Conservation (phyloP, 192 early-diverging fungal genomes). For the Backusella luteola region DNA sequence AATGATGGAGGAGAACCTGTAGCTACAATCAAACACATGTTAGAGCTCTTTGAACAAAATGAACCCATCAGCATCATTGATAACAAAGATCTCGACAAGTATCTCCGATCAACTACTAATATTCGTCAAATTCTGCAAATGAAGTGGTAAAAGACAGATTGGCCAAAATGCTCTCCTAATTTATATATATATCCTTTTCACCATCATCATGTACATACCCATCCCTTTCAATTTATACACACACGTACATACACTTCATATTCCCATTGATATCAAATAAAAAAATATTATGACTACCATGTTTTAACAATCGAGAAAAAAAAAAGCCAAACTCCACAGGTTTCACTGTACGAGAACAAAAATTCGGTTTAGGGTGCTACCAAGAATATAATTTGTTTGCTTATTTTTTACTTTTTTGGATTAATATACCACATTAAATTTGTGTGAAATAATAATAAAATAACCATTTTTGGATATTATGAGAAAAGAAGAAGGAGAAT, state of each 20-base stretch:
- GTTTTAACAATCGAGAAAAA: too few species aligned
- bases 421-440: not conserved
- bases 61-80: conserved; percentile 10
- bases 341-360: not conserved
- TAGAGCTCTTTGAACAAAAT: conserved; percentile 10
- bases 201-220: too few species aligned
- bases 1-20: conserved; percentile 11
- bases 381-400: not conserved
- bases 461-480: not conserved
- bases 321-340: too few species aligned
- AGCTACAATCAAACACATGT: not conserved
- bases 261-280: too few species aligned
- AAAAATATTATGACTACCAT: too few species aligned
- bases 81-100: conserved; percentile 8
- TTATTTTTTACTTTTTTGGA: not conserved
- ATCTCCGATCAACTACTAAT: conserved; percentile 4
- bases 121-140: conserved; percentile 58
- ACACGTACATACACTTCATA: too few species aligned
- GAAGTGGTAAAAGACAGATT: conserved; percentile 7
- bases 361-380: not conserved
- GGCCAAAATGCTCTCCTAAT: not conserved
- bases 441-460: not conserved
- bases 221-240: too few species aligned
- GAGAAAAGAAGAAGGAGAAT: not conserved
- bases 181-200: not conserved